Percentiles rank a stretch among this genome's conserved stretches.
phyloP scores from a whole-genome alignment of 805 yeast species.

The Ogataea wickerhamii region DNA sequence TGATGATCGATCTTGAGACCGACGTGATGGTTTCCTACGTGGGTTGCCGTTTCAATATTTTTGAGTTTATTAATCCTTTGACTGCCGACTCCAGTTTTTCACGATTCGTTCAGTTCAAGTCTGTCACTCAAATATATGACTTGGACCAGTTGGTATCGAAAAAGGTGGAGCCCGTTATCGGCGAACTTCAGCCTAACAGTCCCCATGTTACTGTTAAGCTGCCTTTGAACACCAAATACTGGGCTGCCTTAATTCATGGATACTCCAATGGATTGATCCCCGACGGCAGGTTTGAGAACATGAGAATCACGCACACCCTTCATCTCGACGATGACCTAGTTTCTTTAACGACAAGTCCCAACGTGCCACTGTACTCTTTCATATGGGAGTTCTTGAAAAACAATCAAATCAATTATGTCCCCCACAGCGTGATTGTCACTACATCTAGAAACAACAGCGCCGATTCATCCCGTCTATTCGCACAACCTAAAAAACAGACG shows the following conservation, averaged over 20 bases:
- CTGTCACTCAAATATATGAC: slow-evolving; percentile 25
- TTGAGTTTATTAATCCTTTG: slow-evolving; percentile 14
- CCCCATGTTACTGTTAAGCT: slow-evolving; percentile 24
- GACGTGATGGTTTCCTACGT: slow-evolving; percentile 29
- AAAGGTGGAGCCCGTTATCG: slow-evolving; percentile 31
- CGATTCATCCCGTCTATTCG: neutral
- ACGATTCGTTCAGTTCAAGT: slow-evolving; percentile 27
- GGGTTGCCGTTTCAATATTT: slow-evolving; percentile 23
- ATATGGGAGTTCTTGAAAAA: slow-evolving; percentile 31
- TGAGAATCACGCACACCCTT: slow-evolving; percentile 29
- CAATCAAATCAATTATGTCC: slow-evolving; percentile 18
- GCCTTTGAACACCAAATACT: slow-evolving; percentile 31
- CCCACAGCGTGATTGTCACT: slow-evolving; percentile 24
- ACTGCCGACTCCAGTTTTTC: slow-evolving; percentile 22
- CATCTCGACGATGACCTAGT: slow-evolving; percentile 28
- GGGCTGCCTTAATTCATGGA: slow-evolving; percentile 31
- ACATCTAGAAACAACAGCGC: slow-evolving; percentile 1
- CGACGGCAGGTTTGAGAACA: slow-evolving; percentile 18
- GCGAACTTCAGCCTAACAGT: slow-evolving; percentile 21
- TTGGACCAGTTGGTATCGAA: slow-evolving; percentile 19
- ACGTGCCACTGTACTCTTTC: slow-evolving; percentile 26
- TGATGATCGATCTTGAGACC: slow-evolving; percentile 22
- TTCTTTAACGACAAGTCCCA: slow-evolving; percentile 11
- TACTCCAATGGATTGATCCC: slow-evolving; percentile 30
- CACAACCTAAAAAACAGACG: neutral